These are phyloP conservation scores for Emydomyces testavorans DNA, from an alignment of 2,329 filamentous ascomycete genomes.

Conservation along the genomic window DNA sequence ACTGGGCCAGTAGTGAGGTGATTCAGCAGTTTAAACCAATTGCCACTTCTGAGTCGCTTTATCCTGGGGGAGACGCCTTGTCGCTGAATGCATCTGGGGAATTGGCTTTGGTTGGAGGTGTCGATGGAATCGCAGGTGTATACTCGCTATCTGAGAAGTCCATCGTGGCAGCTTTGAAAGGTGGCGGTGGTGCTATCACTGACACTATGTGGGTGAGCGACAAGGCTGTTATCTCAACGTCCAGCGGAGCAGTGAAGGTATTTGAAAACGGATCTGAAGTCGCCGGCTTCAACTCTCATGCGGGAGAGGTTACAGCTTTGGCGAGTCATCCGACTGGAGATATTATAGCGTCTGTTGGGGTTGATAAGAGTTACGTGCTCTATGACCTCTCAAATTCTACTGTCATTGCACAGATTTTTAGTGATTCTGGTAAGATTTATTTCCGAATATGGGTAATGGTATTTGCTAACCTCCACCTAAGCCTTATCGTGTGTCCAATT, in stretches of 20 bases:
- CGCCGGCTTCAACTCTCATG: conserved; percentile 65
- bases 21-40: conserved; percentile 50
- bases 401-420: conserved; percentile 66
- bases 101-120: conserved; percentile 61
- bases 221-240: conserved; percentile 60
- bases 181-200: conserved; percentile 56
- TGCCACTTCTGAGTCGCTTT: conserved; percentile 46
- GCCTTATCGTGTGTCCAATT: conserved; percentile 70
- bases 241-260: conserved; percentile 67
- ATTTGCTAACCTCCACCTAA: conserved; percentile 30
- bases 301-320: conserved; percentile 65
- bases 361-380: conserved; percentile 84
- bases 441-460: background rate
- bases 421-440: conserved; percentile 56
- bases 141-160: conserved; percentile 68
- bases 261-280: conserved; percentile 61
- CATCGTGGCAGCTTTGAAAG: conserved; percentile 56
- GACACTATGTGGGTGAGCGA: conserved; percentile 48
- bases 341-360: conserved; percentile 74
- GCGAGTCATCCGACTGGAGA: conserved; percentile 72
- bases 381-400: conserved; percentile 64
- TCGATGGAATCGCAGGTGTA: conserved; percentile 63
- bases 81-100: conserved; percentile 50
- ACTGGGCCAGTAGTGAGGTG: conserved; percentile 67
- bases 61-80: conserved; percentile 47